Evolutionary conservation across 2,329 filamentous ascomycete genomes (phyloP), one percentile per base, ranked within the genome.

Genomic region (Penicillium sp.): DNA sequence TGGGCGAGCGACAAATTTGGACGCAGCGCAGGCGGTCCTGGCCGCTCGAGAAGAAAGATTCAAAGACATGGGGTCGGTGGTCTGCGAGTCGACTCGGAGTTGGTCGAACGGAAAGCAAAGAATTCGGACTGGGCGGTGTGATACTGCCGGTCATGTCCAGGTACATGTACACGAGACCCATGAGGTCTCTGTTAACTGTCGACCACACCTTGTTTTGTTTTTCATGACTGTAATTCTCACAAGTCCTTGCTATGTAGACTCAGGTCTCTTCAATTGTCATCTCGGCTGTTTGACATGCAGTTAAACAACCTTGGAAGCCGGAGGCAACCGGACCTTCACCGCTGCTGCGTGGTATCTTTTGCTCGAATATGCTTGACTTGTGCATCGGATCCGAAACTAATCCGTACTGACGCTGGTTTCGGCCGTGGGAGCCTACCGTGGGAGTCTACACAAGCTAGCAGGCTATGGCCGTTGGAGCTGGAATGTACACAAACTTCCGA

Each of bases 21-120:
- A 65, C 43, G 61, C 57, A 38, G 61, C 59, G 43, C 63, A 65
- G 53, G 66, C 59, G 32, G 63, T 59, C 60, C 66, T 70, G 52
- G 68, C 61, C 53, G 68, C 64, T 56, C 69, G 70, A 48, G 69
- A 62, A 43, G 74, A 68, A 35, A 72, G 59, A 64, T 71, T 74
- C 48, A 74, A 76, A 60, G 76, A 74, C 77, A 79, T 75, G 53
- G 52, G 40, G 45, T 45, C 47, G 43, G 50, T 54, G 52, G 40
- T 57, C 38, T 52, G 51, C 52, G 43, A 53, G 45, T 53, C 38
- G 41, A 53, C 39, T 40, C 42, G 42, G 49, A 54, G 57, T 49
- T 58, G 58, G 54, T 45, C 48, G 43, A 56, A 50, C 43, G 43
- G 40, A 51, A 52, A 46, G 49, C 45, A 53, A 59, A 60, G 55